Percentiles rank a stretch among this genome's conserved stretches.
Conservation (phyloP, 257 asterid genomes). For the Gentiana macrophylla region DNA sequence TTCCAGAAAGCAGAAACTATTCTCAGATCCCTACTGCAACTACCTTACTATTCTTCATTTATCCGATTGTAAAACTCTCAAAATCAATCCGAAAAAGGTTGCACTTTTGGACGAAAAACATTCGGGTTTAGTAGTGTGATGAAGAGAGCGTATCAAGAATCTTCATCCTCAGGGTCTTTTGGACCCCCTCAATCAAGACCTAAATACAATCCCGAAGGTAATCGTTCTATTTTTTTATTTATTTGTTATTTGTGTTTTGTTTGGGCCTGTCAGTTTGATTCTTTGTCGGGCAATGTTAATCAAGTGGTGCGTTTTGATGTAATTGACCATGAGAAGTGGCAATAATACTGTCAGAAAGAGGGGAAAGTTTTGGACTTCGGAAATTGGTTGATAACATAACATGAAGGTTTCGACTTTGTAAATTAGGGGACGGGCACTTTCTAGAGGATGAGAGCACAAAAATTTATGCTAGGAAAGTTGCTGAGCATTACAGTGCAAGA, state of each 20-base stretch:
- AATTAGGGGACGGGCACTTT: constrained; percentile 43
- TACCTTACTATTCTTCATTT: background rate
- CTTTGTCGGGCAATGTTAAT: constrained; percentile 6
- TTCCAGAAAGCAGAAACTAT: background rate
- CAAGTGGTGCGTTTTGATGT: constrained; percentile 2
- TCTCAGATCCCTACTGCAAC: background rate
- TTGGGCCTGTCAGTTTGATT: too few relatives aligned
- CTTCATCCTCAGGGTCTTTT: constrained; percentile 59
- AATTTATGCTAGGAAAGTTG: constrained; percentile 75
- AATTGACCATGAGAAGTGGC: background rate
- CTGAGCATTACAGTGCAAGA: constrained; percentile 95
- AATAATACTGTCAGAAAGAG: too few relatives aligned
- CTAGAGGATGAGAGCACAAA: constrained; percentile 75
- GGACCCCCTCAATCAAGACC: constrained; percentile 79
- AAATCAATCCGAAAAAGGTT: background rate
- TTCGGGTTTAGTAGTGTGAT: constrained; percentile 15
- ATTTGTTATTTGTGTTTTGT: background rate
- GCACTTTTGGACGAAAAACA: too few relatives aligned
- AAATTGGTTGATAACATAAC: too few relatives aligned
- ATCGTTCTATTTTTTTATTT: background rate
- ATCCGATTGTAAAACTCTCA: constrained; percentile 1
- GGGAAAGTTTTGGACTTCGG: too few relatives aligned
- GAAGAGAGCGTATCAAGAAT: constrained; percentile 76
- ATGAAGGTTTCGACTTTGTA: background rate
- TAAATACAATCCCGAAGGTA: constrained; percentile 67